Base-by-base conservation (phyloP, 495 filamentous ascomycete genomes). In the Penicillium arizonense region DNA sequence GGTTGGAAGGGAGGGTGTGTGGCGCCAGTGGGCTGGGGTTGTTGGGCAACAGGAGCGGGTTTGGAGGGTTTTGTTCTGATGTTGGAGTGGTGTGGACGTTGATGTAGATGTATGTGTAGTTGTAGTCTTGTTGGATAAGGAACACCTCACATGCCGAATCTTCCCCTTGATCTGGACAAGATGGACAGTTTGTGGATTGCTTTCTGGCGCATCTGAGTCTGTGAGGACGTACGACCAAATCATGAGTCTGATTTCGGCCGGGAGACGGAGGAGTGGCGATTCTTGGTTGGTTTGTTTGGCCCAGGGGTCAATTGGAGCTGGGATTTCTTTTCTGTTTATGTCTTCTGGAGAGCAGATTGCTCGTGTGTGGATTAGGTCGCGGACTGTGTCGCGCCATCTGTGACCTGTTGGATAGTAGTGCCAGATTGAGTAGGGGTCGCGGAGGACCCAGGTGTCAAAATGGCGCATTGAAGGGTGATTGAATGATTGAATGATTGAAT, bases 141-240 rank as follows among this genome's bases (percentile, higher is more conserved):
- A 30, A 57, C 73, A 76, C 39, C 69, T 64, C 5, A 76, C 69
- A 45, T 76, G 73, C 10, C 67, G 65, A 53, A 76, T 67, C 47
- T 74, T 72, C 41, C 70, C 58, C 47, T 72, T 73, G 32, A 76
- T 40, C 36, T 71, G 68, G 42, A 76, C 73, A 26, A 75, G 63
- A 48, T 74, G 73, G 9, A 76, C 55, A 41, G 64, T 70, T 12
- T 70, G 63, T 42, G 74, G 63, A 55, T 70, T 41, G 41, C 9
- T 36, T 8, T 11, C 42, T 24, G 48, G 47, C 3, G 9, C 14
- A 9, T 26, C 4, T 9, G 28, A 30, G 16, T 50, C 24, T n/a
- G 48, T 70, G 50, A 82, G 76, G 56, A 80, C 75, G 47, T 81
- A 77, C 13, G 63, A 59, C 63, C 79, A 84, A 34, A 84, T 83